phyloP scores from a whole-genome alignment of 306 rosid genomes.

The Rosa lucieae region DNA sequence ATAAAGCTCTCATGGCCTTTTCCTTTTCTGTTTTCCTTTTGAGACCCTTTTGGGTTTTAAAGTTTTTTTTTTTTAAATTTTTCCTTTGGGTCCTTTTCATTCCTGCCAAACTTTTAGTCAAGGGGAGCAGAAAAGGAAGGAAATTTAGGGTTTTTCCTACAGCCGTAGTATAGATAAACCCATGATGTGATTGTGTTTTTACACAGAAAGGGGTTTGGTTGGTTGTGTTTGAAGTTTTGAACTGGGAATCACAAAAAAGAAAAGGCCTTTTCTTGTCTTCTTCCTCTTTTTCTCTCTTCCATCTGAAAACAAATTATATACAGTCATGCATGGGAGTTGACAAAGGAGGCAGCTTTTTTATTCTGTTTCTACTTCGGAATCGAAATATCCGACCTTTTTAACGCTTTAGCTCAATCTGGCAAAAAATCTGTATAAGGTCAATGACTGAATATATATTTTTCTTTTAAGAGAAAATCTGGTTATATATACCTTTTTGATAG shows the following conservation, averaged over 20 bases:
- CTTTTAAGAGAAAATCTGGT: neutral
- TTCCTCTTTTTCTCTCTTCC: slow-evolving; percentile 28
- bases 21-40: slow-evolving; percentile 16
- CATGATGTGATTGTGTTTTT: neutral
- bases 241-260: slow-evolving; percentile 33
- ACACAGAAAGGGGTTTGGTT: neutral
- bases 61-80: neutral
- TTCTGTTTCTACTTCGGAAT: slow-evolving; percentile 35
- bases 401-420: slow-evolving; percentile 31
- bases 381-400: slow-evolving; percentile 30
- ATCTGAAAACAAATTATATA: slow-evolving; percentile 34
- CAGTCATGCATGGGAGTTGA: slow-evolving; percentile 67
- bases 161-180: slow-evolving; percentile 12
- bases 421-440: slow-evolving; percentile 36
- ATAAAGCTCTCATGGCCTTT: slow-evolving; percentile 12
- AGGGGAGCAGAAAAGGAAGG: slow-evolving; percentile 22
- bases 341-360: slow-evolving; percentile 37
- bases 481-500: slow-evolving; percentile 28
- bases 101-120: slow-evolving; percentile 43
- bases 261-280: slow-evolving; percentile 52
- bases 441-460: slow-evolving; percentile 17
- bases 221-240: slow-evolving; percentile 49
- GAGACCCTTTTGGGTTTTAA: slow-evolving; percentile 5
- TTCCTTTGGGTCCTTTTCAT: slow-evolving; percentile 39
- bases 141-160: slow-evolving; percentile 28